phyloP scores from a whole-genome alignment of 129 eudicot genomes.

The Logfia minima region DNA sequence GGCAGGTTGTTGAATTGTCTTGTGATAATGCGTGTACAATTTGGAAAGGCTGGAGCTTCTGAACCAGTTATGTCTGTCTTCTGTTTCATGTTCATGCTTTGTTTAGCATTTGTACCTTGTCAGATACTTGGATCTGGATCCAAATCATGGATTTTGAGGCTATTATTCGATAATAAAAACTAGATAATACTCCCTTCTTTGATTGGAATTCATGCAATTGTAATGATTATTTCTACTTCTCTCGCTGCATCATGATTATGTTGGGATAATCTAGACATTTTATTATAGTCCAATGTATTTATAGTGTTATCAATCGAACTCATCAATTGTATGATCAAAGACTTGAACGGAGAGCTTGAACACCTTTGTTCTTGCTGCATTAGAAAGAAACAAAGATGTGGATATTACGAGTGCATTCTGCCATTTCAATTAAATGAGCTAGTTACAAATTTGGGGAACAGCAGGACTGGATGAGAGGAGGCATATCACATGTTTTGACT shows the following conservation, averaged over 20 bases:
- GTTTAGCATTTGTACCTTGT: conserved; percentile 1
- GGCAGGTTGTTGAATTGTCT: neutral
- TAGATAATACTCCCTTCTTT: neutral
- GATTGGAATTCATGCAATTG: neutral
- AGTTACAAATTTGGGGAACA: too few relatives aligned
- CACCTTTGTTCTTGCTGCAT: too few relatives aligned
- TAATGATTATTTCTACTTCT: neutral
- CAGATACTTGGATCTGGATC: neutral
- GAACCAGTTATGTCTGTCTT: neutral
- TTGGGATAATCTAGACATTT: neutral
- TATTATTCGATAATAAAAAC: conserved; percentile 3
- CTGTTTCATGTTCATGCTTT: conserved; percentile 14
- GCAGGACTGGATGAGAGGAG: too few relatives aligned
- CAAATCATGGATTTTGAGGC: conserved; percentile 6
- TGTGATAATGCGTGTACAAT: conserved; percentile 2
- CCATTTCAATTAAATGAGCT: too few relatives aligned
- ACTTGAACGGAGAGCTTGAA: too few relatives aligned
- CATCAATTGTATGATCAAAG: neutral
- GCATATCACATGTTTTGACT: too few relatives aligned
- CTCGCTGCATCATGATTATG: neutral
- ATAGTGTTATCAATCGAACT: neutral
- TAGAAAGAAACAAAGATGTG: too few relatives aligned
- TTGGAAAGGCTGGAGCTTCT: conserved; percentile 12
- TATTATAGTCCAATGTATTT: neutral
- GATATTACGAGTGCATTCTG: too few relatives aligned